Evolutionary conservation across 805 yeast species (phyloP), one percentile per base, ranked within the genome.

Genomic region (Isabelozyma rhagii): DNA sequence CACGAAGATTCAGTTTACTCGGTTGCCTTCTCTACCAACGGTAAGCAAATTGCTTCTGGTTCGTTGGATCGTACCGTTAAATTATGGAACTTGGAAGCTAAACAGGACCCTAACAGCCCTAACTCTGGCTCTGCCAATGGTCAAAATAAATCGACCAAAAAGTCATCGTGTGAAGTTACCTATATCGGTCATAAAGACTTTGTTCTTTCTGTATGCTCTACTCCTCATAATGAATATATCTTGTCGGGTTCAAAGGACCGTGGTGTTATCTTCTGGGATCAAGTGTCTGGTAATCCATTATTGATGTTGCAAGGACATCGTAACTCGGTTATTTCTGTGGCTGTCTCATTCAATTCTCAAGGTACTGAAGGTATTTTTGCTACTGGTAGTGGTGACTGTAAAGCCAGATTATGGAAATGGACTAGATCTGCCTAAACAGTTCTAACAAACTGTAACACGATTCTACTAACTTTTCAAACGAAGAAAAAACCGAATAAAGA

Each of bases 231-330:
- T 61, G 87, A 89, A 66, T 93, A 89, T 76, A 87, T 93, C 49
- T 77, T 93, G 50, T 88, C 96, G 0, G 98, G 98, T 47, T 90
- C 97, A 31, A 93, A 93, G 69, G 99, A 93, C 75, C 85, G 97
- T 61, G 97, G 97, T 47, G 97, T 93, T 48, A 87, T 92, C 54
- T 87, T 93, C 75, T 93, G 99, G 99, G 97, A 93, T 67, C 92
- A 92, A 59, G 75, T 78, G 43, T 82, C 92, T 11, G 97, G 97
- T 54, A 92, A 89, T 69, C 96, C 97, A 47, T 83, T 90, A 69
- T 79, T 93, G 63, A 90, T 92, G 97, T 79, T 94, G 60, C 97
- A 91, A 74, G 98, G 98, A 36, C 98, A 93, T 69, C 84, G 94
- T 67, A 93, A 93, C 75, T 88, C 96, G 8, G 98, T 94, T 44